Evolutionary conservation across 208 protist genomes (phyloP).

Genomic region (Crithidia expoeki): DNA sequence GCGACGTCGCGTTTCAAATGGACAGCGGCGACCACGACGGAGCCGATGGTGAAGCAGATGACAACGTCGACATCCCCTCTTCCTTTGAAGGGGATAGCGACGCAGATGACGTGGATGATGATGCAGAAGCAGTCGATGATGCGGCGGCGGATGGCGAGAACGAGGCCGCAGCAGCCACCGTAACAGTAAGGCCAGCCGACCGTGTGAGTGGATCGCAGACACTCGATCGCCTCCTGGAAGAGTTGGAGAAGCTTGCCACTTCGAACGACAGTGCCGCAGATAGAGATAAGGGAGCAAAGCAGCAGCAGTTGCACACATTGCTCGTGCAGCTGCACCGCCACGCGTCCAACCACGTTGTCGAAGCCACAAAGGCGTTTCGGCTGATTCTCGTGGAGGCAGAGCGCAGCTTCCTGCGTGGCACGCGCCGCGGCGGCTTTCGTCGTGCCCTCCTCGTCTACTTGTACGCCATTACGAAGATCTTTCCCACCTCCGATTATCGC

Average conservation of each 20-base stretch:
- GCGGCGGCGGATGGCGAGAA: not conserved
- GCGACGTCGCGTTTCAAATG: slow-evolving; percentile 77
- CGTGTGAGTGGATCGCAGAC: slow-evolving; percentile 30
- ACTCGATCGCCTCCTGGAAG: slow-evolving; percentile 47
- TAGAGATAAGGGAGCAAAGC: slow-evolving; percentile 11
- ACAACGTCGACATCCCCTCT: slow-evolving; percentile 12
- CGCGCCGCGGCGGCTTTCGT: slow-evolving; percentile 35
- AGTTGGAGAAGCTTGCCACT: slow-evolving; percentile 48
- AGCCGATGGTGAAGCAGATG: slow-evolving; percentile 34
- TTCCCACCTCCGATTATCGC: slow-evolving; percentile 80
- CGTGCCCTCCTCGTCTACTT: slow-evolving; percentile 60
- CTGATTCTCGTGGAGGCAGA: slow-evolving; percentile 81
- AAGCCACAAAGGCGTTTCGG: slow-evolving; percentile 71
- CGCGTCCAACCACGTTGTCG: slow-evolving; percentile 50
- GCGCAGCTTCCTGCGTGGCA: slow-evolving; percentile 51
- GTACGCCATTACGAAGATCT: slow-evolving; percentile 67
- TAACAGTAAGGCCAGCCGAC: not conserved
- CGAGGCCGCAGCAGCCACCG: not conserved
- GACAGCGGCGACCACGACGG: slow-evolving; percentile 41
- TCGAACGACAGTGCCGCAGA: not conserved
- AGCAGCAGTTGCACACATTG: slow-evolving; percentile 40
- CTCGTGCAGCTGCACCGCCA: slow-evolving; percentile 59
- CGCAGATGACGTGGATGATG: slow-evolving; percentile 1
- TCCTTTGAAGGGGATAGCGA: slow-evolving; percentile 10
- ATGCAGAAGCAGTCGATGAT: not conserved